Conservation (phyloP, 2,329 filamentous ascomycete genomes). For the Talaromyces sp. region DNA sequence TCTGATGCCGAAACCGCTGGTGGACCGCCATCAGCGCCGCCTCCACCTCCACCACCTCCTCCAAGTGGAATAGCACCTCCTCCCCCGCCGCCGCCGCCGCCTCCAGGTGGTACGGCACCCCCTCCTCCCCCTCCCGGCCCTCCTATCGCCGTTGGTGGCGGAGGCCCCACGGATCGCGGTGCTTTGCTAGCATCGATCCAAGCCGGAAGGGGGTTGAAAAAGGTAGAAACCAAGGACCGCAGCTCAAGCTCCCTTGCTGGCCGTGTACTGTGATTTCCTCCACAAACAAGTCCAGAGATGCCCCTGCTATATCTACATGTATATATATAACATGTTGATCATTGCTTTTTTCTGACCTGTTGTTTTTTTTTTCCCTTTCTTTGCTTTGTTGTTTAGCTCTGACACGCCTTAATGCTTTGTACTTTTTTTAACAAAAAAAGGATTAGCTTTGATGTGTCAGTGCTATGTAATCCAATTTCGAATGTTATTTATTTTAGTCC, state of each 20-base stretch:
- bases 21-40: slow-evolving; percentile 24
- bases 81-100: slow-evolving; percentile 25
- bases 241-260: slow-evolving; percentile 70
- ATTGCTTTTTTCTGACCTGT: neutral
- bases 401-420: neutral
- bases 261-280: slow-evolving; percentile 53
- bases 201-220: slow-evolving; percentile 71
- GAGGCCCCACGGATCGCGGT: slow-evolving; percentile 49
- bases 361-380: neutral
- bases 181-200: slow-evolving; percentile 80
- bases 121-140: slow-evolving; percentile 29
- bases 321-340: neutral
- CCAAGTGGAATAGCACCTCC: slow-evolving; percentile 27
- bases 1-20: slow-evolving; percentile 21
- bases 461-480: neutral
- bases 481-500: neutral
- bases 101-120: slow-evolving; percentile 18
- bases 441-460: neutral
- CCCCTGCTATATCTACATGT: neutral
- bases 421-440: neutral
- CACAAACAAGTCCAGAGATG: neutral
- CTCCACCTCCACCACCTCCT: slow-evolving; percentile 46
- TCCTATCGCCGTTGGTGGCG: slow-evolving; percentile 40
- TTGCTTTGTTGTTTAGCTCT: neutral
- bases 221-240: slow-evolving; percentile 85